Base-by-base conservation (phyloP, 768 basidiomycete genomes). In the Podaxis sp. region DNA sequence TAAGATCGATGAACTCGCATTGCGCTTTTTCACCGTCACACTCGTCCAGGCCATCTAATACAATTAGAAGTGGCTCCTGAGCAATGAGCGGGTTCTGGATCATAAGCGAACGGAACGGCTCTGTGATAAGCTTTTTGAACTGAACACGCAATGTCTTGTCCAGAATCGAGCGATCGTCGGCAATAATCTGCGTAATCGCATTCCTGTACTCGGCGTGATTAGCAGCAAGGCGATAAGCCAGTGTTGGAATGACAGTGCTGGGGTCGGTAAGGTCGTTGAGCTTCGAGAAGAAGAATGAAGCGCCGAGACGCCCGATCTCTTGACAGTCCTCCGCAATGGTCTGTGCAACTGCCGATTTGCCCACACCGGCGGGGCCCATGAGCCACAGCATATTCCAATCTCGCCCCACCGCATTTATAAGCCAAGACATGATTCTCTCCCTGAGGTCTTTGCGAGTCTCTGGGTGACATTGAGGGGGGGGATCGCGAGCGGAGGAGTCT, bases 21-120 rank as follows among this genome's bases (percentile, higher is more conserved):
- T 58, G 60, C 13, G 40, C 22, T 1, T 52, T 24, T 4, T 25
- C 33, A 3, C 55, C 56, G 0, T 54, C n/a, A 41, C 64, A 65
- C 40, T 65, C 64, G 36, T 65, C 64, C 3, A 65, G 37, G 2
- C 59, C 64, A 37, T 65, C 64, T 6, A 65, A 19, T 1, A 65
- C 19, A 13, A 65, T 37, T 2, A 62, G 22, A 7, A 54, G 29
- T 11, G 64, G 55, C 2, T 22, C 8, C 12, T 5, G 5, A 3
- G 33, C 33, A 9, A 33, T 33, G 33, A 33, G 33, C 33, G 17
- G n/a, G 25, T 19, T 40, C 17, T 33, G 29, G 3, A 6, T 22
- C 19, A 24, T 19, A 7, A 61, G 40, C 41, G 4, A 15, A 2
- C 1, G 50, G 37, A 65, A 38, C 9, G 64, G 60, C 3, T 57